Conservation (phyloP, 768 basidiomycete species). For the Mycena vulgaris region DNA sequence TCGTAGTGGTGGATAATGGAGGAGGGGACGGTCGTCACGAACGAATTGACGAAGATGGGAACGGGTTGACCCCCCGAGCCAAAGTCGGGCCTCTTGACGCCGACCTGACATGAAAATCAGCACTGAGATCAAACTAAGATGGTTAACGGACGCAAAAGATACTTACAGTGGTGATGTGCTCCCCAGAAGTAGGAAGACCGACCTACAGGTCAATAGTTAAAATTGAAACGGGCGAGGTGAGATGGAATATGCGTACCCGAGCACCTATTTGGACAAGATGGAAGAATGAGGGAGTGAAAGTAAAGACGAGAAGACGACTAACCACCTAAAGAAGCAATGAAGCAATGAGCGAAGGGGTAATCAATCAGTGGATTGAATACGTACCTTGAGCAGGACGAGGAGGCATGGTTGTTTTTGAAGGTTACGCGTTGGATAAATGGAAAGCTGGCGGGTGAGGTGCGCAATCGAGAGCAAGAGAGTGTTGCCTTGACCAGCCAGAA, state of each 20-base stretch:
- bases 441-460: neutral
- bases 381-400: constrained; percentile 26
- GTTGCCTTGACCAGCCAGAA: neutral
- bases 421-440: constrained; percentile 5
- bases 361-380: neutral
- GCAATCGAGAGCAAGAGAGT: constrained; percentile 3
- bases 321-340: constrained; percentile 25
- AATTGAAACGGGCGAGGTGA: neutral
- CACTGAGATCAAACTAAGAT: no score
- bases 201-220: neutral
- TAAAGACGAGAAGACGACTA: neutral
- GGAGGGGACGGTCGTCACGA: constrained; percentile 68
- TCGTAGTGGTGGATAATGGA: constrained; percentile 74
- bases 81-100: constrained; percentile 78
- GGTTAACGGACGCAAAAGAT: neutral
- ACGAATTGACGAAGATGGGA: constrained; percentile 72
- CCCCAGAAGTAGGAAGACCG: constrained; percentile 25
- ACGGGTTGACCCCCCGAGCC: constrained; percentile 67
- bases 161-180: constrained; percentile 35
- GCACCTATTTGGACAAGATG: constrained; percentile 2
- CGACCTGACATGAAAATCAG: constrained; percentile 51
- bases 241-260: constrained; percentile 11
- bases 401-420: constrained; percentile 23
- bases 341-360: neutral
- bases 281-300: neutral